These are phyloP conservation scores for Suillus fuscotomentosus DNA, from an alignment of 768 basidiomycete species.

Conservation along the genomic window DNA sequence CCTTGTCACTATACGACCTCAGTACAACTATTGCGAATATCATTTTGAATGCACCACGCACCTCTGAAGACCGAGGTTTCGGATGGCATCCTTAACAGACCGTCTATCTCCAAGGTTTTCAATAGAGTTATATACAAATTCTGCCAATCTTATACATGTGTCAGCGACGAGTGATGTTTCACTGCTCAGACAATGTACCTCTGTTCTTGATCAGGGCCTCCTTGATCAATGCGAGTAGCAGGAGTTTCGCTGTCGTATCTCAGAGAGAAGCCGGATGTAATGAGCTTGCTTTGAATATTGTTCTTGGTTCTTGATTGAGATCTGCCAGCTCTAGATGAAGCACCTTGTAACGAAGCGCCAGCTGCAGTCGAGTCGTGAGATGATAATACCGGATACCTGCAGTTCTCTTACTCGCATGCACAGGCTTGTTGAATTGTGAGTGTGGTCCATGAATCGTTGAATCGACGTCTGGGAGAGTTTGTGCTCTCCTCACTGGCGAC, in stretches of 20 bases:
- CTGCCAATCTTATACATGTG: conserved; percentile 44
- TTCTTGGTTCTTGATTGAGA: neutral
- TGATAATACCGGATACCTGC: neutral
- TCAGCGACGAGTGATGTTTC: neutral
- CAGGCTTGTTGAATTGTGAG: neutral
- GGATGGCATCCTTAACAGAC: conserved; percentile 51
- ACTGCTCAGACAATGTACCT: conserved; percentile 30
- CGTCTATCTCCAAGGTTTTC: conserved; percentile 55
- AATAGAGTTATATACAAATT: conserved; percentile 60
- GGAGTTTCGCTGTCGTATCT: conserved; percentile 52
- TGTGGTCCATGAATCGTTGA: conserved; percentile 1
- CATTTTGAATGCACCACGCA: conserved; percentile 23
- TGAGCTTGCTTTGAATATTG: conserved; percentile 5
- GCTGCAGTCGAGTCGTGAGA: neutral
- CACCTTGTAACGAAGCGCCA: neutral
- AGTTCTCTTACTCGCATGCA: neutral
- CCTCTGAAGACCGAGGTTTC: conserved; percentile 50
- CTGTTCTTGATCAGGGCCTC: conserved; percentile 56
- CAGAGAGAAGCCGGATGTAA: conserved; percentile 36
- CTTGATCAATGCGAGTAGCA: conserved; percentile 50
- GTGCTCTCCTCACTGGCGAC: neutral
- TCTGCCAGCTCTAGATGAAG: neutral
- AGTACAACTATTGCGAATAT: neutral
- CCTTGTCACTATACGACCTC: conserved; percentile 39
- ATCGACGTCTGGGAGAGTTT: neutral